Evolutionary conservation across 495 filamentous ascomycete genomes (phyloP).

Genomic region (Lasiosphaeria ovina): DNA sequence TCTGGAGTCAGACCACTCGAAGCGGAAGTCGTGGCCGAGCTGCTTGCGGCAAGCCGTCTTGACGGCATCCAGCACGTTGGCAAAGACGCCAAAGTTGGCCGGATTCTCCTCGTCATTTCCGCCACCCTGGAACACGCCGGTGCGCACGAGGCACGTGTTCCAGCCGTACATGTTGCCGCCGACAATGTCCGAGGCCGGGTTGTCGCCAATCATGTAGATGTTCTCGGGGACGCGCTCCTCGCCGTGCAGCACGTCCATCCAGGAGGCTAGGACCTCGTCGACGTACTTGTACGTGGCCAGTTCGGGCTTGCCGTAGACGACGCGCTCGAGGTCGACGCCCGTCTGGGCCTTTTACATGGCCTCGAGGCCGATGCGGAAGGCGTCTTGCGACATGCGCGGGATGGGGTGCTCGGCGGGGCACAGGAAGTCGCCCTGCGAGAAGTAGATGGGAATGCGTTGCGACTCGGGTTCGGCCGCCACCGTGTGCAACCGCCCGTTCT

Average conservation of each 20-base stretch:
- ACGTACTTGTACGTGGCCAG: conserved; percentile 78
- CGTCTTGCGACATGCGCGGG: conserved; percentile 71
- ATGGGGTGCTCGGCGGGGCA: conserved; percentile 75
- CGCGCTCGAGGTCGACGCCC: conserved; percentile 72
- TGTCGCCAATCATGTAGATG: conserved; percentile 82
- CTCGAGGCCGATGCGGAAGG: conserved; percentile 74
- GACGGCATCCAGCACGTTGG: conserved; percentile 81
- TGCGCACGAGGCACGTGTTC: conserved; percentile 80
- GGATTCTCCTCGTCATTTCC: conserved; percentile 92
- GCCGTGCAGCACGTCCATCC: conserved; percentile 75
- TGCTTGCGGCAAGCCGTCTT: conserved; percentile 93
- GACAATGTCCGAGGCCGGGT: conserved; percentile 74
- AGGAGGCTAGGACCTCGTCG: conserved; percentile 69
- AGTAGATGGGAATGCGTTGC: conserved; percentile 71
- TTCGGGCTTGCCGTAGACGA: conserved; percentile 83
- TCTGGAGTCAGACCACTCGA: conserved; percentile 48
- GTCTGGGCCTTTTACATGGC: conserved; percentile 77
- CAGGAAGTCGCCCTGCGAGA: conserved; percentile 71
- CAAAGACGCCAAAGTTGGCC: conserved; percentile 86
- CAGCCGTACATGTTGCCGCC: conserved; percentile 80
- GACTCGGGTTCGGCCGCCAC: conserved; percentile 62
- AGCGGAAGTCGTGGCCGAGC: conserved; percentile 58
- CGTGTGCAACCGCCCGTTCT: conserved; percentile 67
- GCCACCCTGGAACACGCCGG: conserved; percentile 54
- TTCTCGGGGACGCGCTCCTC: conserved; percentile 68